Evolutionary conservation across 2,329 filamentous ascomycete genomes (phyloP).

Genomic region (Endoconidiophora polonica): DNA sequence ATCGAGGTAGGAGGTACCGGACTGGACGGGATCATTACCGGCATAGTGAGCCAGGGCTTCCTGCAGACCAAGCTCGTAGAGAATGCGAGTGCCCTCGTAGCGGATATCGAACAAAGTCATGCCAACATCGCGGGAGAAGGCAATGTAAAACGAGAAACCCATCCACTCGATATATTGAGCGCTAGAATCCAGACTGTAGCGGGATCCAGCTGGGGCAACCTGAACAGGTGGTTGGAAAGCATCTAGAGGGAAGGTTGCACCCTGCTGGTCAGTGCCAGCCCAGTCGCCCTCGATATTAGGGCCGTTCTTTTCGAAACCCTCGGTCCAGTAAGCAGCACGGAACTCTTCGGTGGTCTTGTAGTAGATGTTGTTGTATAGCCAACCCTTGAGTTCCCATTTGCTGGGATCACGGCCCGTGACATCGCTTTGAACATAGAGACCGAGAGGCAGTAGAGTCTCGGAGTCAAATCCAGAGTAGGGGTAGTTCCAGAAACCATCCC

Average conservation of each 20-base stretch:
- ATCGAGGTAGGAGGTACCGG: conserved; percentile 27
- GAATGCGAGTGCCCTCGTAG: conserved; percentile 31
- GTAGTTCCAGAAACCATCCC: conserved; percentile 25
- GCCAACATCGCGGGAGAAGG: conserved; percentile 27
- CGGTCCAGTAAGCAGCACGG: conserved; percentile 23
- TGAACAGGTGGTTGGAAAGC: conserved; percentile 22
- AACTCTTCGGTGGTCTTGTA: conserved; percentile 22
- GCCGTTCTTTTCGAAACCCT: conserved; percentile 21
- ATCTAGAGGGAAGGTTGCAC: conserved; percentile 21
- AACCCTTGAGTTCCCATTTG: conserved; percentile 25
- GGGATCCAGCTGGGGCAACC: conserved; percentile 24
- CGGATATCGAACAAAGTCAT: conserved; percentile 32
- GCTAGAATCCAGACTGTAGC: conserved; percentile 27
- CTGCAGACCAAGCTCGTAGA: conserved; percentile 36
- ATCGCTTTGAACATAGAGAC: conserved; percentile 29
- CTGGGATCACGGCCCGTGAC: conserved; percentile 27
- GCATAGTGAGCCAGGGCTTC: conserved; percentile 37
- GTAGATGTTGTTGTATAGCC: conserved; percentile 26
- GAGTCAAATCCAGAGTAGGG: conserved; percentile 20
- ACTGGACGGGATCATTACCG: conserved; percentile 28
- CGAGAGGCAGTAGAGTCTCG: conserved; percentile 26
- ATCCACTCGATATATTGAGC: conserved; percentile 34
- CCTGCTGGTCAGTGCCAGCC: conserved; percentile 22
- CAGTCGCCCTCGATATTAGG: conserved; percentile 21
- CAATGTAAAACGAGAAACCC: conserved; percentile 35